Base-by-base conservation (phyloP, 306 rosid genomes). In the Cucumis cinereus region DNA sequence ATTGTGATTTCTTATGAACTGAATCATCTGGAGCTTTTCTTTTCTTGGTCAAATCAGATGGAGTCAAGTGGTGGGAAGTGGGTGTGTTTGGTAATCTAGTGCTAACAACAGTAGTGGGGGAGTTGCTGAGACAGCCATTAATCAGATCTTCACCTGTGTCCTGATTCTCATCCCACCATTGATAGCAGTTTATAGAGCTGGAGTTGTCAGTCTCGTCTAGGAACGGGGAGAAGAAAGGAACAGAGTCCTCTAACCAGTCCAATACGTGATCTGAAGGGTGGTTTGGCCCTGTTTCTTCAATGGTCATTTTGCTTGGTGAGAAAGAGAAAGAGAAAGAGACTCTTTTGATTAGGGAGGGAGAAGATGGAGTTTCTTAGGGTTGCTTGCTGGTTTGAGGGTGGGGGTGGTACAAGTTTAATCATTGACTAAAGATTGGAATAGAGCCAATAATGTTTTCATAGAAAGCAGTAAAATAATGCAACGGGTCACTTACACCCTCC, bases 231-330 rank as follows among this genome's bases (percentile, higher is more conserved):
- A 88, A 86, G 82, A 81, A 88, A 40, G 97, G 81, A 71, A 84
- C 87, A 54, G 94, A 88, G 33, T 87, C 96, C 81, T 87, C 92
- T 36, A 91, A 83, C 97, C 96, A 93, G 58, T 91, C 97, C 69
- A 90, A 74, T 82, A 85, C 81, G 57, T 91, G 93, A 84, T 91
- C 98, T 50, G 90, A 66, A 38, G 83, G 68, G 59, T 85, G 78
- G 72, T 86, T 86, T 79, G 90, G 87, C 59, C 66, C 81, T 40
- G 84, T 67, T 38, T 87, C 87, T 81, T 85, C 91, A 77, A 86
- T 86, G 64, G 79, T 83, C 93, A 90, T 90, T 74, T 50, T 84
- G 47, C 5, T 75, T 73, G 80, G 79, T 19, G 38, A 57, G 47
- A 41, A 11, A 41, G 9, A 41, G 52, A 28, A 7, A n/a, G n/a